phyloP scores from a whole-genome alignment of 495 filamentous ascomycete species.

The Jackrogersella minutella region DNA sequence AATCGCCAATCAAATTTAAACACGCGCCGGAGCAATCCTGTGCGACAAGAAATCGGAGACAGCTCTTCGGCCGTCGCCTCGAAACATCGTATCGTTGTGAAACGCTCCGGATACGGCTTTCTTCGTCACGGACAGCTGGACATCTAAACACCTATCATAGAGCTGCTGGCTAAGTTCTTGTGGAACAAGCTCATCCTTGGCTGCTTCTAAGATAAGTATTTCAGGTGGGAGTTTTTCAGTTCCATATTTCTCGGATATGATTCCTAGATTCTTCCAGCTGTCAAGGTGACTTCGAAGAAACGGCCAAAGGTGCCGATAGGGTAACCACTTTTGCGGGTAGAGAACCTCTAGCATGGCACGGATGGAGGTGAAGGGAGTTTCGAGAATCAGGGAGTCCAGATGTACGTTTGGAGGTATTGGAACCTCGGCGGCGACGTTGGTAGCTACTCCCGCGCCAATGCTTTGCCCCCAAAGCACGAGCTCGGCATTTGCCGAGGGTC shows the following conservation, averaged over 20 bases:
- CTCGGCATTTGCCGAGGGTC: constrained; percentile 47
- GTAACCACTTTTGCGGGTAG: constrained; percentile 85
- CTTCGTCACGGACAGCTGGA: constrained; percentile 51
- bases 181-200: constrained; percentile 74
- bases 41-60: constrained; percentile 47
- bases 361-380: constrained; percentile 79
- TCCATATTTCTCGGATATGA: constrained; percentile 43
- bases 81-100: constrained; percentile 56
- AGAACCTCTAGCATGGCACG: constrained; percentile 75
- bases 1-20: constrained; percentile 16
- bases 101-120: constrained; percentile 50
- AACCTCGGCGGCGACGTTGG: constrained; percentile 53
- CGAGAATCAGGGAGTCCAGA: constrained; percentile 67
- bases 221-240: constrained; percentile 37
- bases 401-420: constrained; percentile 36
- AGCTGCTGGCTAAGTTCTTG: constrained; percentile 62
- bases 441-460: constrained; percentile 70
- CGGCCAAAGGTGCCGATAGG: constrained; percentile 65
- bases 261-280: constrained; percentile 53
- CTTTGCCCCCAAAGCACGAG: constrained; percentile 84
- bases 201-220: constrained; percentile 68
- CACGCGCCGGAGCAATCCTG: constrained; percentile 32
- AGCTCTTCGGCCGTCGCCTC: constrained; percentile 51
- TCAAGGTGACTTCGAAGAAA: constrained; percentile 58
- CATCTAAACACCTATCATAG: constrained; percentile 49